These are phyloP conservation scores for Phytophthora pini DNA, from an alignment of 352 stramenopile genomes.

Conservation along the genomic window DNA sequence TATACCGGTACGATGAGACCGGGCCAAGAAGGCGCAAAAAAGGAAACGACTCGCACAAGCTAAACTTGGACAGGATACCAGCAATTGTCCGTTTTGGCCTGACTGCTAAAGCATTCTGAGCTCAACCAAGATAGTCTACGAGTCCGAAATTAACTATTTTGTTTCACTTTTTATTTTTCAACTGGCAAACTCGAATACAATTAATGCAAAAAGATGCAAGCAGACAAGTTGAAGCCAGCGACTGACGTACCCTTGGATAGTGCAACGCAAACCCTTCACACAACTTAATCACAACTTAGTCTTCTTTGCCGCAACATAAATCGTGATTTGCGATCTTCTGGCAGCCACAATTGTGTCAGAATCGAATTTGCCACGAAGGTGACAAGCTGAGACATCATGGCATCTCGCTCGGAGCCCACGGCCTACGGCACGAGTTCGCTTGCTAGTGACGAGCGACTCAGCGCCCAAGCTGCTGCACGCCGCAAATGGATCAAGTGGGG, in stretches of 20 bases:
- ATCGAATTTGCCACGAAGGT: conserved; percentile 21
- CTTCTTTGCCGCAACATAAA: neutral
- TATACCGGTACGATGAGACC: neutral
- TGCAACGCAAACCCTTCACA: neutral
- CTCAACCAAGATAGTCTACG: no score
- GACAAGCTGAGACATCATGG: conserved; percentile 30
- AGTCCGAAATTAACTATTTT: no score
- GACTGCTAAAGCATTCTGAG: neutral
- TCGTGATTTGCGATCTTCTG: conserved; percentile 7
- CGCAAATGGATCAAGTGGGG: conserved; percentile 35
- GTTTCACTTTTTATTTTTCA: no score
- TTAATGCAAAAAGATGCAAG: neutral
- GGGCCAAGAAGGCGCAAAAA: neutral
- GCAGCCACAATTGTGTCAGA: conserved; percentile 2
- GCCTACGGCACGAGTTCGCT: conserved; percentile 53
- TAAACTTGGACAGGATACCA: neutral
- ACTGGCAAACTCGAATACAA: no score
- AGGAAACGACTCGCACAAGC: conserved; percentile 3
- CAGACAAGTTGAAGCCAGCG: conserved; percentile 2
- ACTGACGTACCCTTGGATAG: neutral
- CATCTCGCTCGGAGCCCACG: conserved; percentile 23
- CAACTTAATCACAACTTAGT: conserved; percentile 6
- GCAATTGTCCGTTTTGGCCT: no score
- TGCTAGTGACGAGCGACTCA: conserved; percentile 28
- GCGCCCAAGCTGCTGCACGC: conserved; percentile 17